Base-by-base conservation (phyloP, 768 basidiomycete species). In the Butyriboletus loyo region DNA sequence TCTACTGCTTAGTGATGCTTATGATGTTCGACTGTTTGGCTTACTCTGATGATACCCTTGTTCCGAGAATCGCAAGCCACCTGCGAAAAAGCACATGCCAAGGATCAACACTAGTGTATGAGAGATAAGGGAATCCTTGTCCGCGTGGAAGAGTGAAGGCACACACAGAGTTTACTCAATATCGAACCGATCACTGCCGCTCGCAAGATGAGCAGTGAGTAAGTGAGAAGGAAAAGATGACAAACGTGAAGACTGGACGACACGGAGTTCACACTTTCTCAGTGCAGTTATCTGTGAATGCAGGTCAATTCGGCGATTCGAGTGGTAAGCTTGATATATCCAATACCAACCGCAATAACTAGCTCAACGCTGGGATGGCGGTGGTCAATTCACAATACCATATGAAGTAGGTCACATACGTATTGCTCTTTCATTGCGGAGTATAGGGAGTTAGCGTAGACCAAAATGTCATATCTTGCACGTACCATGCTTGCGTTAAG, bases 61-160 rank as follows among this genome's bases (percentile, higher is more conserved):
- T 59, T 91, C 86, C 19, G 85, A 86, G 63, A 82, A 92, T 59
- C 80, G 80, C 46, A 84, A 71, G 19, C 90, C 90, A 50, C 89
- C 90, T 21, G 87, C 89, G 59, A 92, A 92, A 72, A 92, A 92
- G 63, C 90, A 92, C 91, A 93, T 91, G 44, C 91, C 91, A 28
- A 92, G 77, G 17, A 93, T 84, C 45, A 94, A 77, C 31, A 92
- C 86, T 88, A 45, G 15, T 21, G 15, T 15, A 46, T 46, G 37
- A 22, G 25, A 37, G 9, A 44, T 69, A 30, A 62, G 52, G 13
- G 13, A 22, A 46, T 19, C 14, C 5, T 30, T 14, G 8, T 32
- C 17, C 11, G 52, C 21, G 53, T 57, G 34, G 24, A 46, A 17
- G 15, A 44, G 9, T 4, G 39, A 34, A 19, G 24, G 17, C 32